phyloP scores from a whole-genome alignment of 306 rosid species.

The Erythrophleum fordii region DNA sequence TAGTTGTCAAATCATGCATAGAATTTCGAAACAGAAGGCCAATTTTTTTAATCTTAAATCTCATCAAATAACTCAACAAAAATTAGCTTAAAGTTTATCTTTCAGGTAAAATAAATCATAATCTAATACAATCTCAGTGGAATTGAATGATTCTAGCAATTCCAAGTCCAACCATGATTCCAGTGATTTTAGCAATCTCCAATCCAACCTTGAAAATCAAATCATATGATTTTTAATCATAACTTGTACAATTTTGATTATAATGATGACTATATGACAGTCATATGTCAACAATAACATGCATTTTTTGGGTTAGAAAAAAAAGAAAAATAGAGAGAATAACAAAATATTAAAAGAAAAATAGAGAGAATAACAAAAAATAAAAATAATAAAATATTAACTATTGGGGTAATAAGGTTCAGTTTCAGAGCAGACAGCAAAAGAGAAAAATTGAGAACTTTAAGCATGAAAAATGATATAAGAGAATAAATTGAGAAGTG shows the following conservation, averaged over 20 bases:
- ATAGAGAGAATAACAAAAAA: not conserved
- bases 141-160: not conserved
- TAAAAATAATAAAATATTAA: not conserved
- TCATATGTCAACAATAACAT: not conserved
- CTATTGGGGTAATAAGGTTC: not conserved
- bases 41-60: not conserved
- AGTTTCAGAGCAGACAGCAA: not conserved
- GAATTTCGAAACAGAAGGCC: not conserved
- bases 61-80: not conserved
- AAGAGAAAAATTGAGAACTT: slow-evolving; percentile 3
- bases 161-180: not conserved
- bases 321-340: not conserved
- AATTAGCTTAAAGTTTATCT: not conserved
- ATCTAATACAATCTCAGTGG: not conserved
- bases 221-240: not conserved
- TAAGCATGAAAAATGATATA: not conserved
- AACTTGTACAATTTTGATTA: not conserved
- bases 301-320: not conserved
- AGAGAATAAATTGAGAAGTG: not conserved
- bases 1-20: not conserved
- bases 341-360: not conserved
- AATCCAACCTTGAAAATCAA: not conserved
- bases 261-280: not conserved
- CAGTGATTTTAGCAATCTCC: not conserved
- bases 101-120: not conserved